A percentile compares a stretch with the other conserved stretches of the same genome.
phyloP scores from a whole-genome alignment of 352 stramenopile genomes.

The Pythium chondricola region DNA sequence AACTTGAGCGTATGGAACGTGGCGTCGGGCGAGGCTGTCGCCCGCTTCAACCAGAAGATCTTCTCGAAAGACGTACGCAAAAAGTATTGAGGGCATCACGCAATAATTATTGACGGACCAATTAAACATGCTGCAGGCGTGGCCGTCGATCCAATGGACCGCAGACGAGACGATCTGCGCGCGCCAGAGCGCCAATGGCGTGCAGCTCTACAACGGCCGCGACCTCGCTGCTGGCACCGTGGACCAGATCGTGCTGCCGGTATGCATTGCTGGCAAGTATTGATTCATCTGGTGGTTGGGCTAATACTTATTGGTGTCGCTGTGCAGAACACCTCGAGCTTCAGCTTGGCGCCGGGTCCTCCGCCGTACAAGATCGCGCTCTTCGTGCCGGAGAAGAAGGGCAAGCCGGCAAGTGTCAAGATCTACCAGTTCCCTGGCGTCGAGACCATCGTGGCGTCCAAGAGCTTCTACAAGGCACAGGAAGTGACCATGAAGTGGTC shows the following conservation, averaged over 20 bases:
- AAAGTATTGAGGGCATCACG: neutral
- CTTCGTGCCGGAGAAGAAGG: conserved; percentile 88
- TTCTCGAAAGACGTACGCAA: conserved; percentile 70
- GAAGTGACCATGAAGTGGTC: conserved; percentile 89
- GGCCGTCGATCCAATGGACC: conserved; percentile 89
- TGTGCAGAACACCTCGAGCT: conserved; percentile 63
- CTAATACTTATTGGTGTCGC: conserved; percentile 5
- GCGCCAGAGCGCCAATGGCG: conserved; percentile 66
- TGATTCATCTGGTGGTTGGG: conserved; percentile 1
- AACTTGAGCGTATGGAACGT: conserved; percentile 86
- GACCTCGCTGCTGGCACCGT: conserved; percentile 50
- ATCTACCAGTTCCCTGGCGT: conserved; percentile 78
- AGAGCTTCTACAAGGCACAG: conserved; percentile 90
- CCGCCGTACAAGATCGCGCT: conserved; percentile 80
- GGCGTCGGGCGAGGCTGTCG: conserved; percentile 42
- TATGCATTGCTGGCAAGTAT: conserved; percentile 20
- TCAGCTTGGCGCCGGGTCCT: conserved; percentile 74
- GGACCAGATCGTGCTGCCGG: conserved; percentile 65
- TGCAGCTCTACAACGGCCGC: conserved; percentile 72
- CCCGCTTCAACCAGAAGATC: conserved; percentile 82
- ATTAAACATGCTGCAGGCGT: conserved; percentile 57
- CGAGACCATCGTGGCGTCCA: conserved; percentile 60
- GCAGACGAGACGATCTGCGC: conserved; percentile 84
- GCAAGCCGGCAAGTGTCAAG: conserved; percentile 80
- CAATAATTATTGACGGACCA: no score